Evolutionary conservation across 2,329 filamentous ascomycete species (phyloP), one percentile per base, ranked within the genome.

Genomic region (Ambrosiella xylebori): DNA sequence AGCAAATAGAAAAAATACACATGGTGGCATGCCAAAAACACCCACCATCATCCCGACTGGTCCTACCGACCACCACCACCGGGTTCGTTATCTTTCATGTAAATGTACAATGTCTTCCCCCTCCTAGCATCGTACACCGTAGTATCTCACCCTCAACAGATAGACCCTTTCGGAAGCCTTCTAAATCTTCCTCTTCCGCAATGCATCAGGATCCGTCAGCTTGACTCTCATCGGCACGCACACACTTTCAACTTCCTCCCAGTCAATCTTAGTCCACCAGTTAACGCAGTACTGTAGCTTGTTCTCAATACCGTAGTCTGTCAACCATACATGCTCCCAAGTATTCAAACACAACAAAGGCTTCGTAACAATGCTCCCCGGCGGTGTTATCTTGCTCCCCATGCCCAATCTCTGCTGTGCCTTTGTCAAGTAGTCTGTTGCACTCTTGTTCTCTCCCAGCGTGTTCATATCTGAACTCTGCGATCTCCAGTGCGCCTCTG

Each of bases 301-400:
- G 54, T 88, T 88, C 50, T 74, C 76, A 37, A 82, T 67, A 56
- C 80, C 80, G 70, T 86, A 96, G 69, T 97, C 89, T 58, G 80
- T 78, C 68, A 97, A 73, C 81, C 86, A 98, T 7, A 85, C 84
- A 71, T 97, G 93, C 74, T 97, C 85, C 93, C 93, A 98, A 4
- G 89, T 95, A 72, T 89, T 97, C 61, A 97, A 78, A 68, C 91
- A 96, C 65, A 98, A 74, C 61, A 97, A 75, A 11, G 91, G 90
- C 59, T 81, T 75, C 39, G 90, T 70, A 54, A 85, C 77, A 62
- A 81, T 77, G 59, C 83, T 84, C 44, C 85, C 85, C 1, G 85
- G 82, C 12, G 57, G 61, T 56, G 67, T 64, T 62, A 64, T 66
- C 61, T 61, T 65, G 35, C 61, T 65, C 17, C 62, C 59, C n/a